Conservation (phyloP, 176 grass and related monocot species). For the Zea luxurians region DNA sequence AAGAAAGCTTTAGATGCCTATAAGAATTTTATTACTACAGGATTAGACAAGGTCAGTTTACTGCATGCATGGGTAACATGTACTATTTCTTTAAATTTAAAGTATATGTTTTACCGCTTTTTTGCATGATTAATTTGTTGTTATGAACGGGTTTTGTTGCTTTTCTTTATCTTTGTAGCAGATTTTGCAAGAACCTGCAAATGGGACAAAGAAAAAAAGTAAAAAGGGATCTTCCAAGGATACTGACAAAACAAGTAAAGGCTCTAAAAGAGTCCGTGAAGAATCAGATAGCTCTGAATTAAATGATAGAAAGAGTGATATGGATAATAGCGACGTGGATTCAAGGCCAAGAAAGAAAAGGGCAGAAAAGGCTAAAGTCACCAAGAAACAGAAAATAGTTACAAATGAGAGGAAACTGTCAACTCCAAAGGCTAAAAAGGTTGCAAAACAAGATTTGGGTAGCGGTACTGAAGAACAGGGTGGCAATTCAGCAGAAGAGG, state of each 20-base stretch:
- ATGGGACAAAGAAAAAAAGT: slow-evolving; percentile 59
- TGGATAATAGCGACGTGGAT: slow-evolving; percentile 54
- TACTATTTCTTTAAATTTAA: slow-evolving; percentile 23
- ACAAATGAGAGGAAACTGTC: slow-evolving; percentile 47
- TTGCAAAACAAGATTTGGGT: slow-evolving; percentile 42
- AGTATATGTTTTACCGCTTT: slow-evolving; percentile 14
- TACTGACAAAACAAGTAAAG: slow-evolving; percentile 42
- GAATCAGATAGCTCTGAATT: slow-evolving; percentile 59
- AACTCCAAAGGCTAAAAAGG: slow-evolving; percentile 60
- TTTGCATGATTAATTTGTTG: slow-evolving; percentile 25
- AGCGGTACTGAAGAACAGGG: slow-evolving; percentile 47
- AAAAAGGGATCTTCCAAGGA: slow-evolving; percentile 47
- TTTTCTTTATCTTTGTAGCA: slow-evolving; percentile 37
- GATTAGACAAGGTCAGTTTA: slow-evolving; percentile 67
- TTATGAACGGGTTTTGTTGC: slow-evolving; percentile 26
- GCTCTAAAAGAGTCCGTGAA: slow-evolving; percentile 61
- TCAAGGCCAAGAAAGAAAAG: slow-evolving; percentile 54
- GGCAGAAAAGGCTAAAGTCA: slow-evolving; percentile 55
- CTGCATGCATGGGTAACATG: slow-evolving; percentile 18
- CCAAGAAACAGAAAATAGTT: slow-evolving; percentile 59
- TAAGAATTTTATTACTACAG: slow-evolving; percentile 62
- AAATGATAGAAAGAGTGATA: slow-evolving; percentile 56
- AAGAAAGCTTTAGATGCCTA: slow-evolving; percentile 80
- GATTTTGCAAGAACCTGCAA: slow-evolving; percentile 72
- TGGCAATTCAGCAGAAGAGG: slow-evolving; percentile 48